Conservation (phyloP, 495 filamentous ascomycete genomes). For the Penicillium silybi region DNA sequence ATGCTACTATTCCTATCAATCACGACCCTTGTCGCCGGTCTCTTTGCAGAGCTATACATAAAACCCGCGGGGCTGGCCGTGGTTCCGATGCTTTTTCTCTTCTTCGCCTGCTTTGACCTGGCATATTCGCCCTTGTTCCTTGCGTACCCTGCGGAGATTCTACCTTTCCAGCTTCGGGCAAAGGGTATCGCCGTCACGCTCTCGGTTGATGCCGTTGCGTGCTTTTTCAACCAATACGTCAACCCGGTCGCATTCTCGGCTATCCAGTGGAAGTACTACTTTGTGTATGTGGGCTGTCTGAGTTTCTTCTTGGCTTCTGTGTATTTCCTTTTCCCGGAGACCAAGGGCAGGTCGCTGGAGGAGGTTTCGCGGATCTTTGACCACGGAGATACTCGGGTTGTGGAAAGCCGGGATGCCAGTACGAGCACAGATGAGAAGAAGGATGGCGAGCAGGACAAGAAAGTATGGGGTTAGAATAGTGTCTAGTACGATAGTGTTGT, state of each 20-base stretch:
- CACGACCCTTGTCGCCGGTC: constrained; percentile 50
- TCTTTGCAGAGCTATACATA: constrained; percentile 48
- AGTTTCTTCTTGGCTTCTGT: constrained; percentile 55
- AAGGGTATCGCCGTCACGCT: constrained; percentile 67
- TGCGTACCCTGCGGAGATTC: constrained; percentile 62
- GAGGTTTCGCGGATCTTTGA: constrained; percentile 62
- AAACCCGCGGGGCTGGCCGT: constrained; percentile 46
- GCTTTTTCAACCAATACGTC: constrained; percentile 55
- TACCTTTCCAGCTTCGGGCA: constrained; percentile 63
- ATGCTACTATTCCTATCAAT: constrained; percentile 56
- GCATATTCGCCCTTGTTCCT: constrained; percentile 59
- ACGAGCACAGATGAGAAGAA: not conserved
- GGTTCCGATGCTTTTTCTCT: constrained; percentile 59
- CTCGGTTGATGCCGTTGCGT: constrained; percentile 53
- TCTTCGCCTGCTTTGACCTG: constrained; percentile 52
- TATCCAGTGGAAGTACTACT: constrained; percentile 54
- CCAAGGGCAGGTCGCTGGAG: constrained; percentile 60
- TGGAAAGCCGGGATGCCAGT: not conserved
- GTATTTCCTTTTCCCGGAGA: constrained; percentile 67
- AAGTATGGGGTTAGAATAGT: not conserved
- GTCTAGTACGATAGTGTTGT: not conserved
- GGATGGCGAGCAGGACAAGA: not conserved
- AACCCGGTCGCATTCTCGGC: constrained; percentile 54
- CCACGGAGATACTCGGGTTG: not conserved
- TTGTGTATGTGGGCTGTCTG: constrained; percentile 55